Base-by-base conservation (phyloP, 306 rosid species). In the Aeschynomene evenia region DNA sequence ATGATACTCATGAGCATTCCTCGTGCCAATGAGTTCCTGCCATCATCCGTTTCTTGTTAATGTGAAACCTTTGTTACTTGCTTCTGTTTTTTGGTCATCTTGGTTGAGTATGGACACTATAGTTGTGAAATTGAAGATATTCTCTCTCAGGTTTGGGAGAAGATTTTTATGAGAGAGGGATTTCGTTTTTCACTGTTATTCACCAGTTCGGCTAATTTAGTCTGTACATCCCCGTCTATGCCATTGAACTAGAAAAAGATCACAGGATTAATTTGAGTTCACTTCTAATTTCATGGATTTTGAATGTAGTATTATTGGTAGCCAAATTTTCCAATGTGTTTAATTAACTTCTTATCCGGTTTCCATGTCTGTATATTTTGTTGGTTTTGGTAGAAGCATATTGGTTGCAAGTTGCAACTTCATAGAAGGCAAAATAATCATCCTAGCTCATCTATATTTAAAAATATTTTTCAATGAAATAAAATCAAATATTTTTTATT, bases 321-420 rank as follows among this genome's bases (percentile, higher is more conserved):
- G 49, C 29, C 14, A 52, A 67, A 51, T 33, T 18, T 50, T 13
- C 7, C 4, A 58, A 60, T 13, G 61, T 33, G 40, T 49, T 50
- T 14, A 58, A 48, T 14, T 45, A 20, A 34, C 46, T 8, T 13
- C 43, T 56, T 45, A 19, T 40, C n/a, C 22, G 22, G 18, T 66
- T 66, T 46, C 24, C 33, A 4, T 24, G 54, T 16, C 68, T 50
- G 26, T 23, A 49, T 40, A 0, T 23, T 1, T 10, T 23, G 15
- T 28, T 37, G 12, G 12, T 14, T 43, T 2, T 9, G 3, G 9
- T 63, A 52, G 19, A 61, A 23, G 63, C 43, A 16, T 52, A 12
- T 33, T 20, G 18, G 21, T 46, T 59, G 75, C 67, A 57, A 70
- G 21, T 46, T 59, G 75, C 67, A 57, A 70, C 43, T 28, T 54